A percentile compares a stretch with the other conserved stretches of the same genome.
phyloP scores from a whole-genome alignment of 208 protist species.

The Acanthamoeba castellanii region DNA sequence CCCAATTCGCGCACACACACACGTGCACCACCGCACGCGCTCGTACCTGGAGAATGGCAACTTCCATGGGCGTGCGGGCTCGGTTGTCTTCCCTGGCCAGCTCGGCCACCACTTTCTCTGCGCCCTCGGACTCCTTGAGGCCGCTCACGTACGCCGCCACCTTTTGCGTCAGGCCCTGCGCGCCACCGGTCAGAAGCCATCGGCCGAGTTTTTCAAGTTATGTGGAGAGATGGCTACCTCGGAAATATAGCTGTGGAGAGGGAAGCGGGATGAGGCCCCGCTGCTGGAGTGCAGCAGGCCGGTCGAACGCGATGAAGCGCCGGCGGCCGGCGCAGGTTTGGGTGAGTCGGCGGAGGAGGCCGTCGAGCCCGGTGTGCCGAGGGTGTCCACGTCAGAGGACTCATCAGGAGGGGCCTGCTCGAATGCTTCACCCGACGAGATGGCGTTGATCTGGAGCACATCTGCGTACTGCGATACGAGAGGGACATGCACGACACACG shows the following conservation, averaged over 20 bases:
- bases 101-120: background rate
- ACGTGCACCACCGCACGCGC: background rate
- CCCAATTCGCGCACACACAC: too few relatives aligned
- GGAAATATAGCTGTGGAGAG: background rate
- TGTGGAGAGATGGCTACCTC: background rate
- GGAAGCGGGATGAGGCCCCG: background rate
- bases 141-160: background rate
- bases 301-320: too few relatives aligned
- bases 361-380: background rate
- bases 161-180: background rate
- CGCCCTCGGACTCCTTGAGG: background rate
- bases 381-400: background rate
- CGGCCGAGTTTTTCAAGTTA: background rate
- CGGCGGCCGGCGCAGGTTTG: too few relatives aligned
- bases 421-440: background rate
- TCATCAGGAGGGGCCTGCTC: background rate
- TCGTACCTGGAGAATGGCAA: background rate
- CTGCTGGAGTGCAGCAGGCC: too few relatives aligned
- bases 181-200: too few relatives aligned
- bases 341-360: background rate
- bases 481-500: background rate
- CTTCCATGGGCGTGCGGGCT: slow-evolving; percentile 7
- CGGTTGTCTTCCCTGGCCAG: background rate
- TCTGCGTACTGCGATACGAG: slow-evolving; percentile 2
- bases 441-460: background rate